Percentiles rank a stretch among this genome's conserved stretches.
Conservation (phyloP, 108 stramenopile species). For the Hondaea fermentalgiana region DNA sequence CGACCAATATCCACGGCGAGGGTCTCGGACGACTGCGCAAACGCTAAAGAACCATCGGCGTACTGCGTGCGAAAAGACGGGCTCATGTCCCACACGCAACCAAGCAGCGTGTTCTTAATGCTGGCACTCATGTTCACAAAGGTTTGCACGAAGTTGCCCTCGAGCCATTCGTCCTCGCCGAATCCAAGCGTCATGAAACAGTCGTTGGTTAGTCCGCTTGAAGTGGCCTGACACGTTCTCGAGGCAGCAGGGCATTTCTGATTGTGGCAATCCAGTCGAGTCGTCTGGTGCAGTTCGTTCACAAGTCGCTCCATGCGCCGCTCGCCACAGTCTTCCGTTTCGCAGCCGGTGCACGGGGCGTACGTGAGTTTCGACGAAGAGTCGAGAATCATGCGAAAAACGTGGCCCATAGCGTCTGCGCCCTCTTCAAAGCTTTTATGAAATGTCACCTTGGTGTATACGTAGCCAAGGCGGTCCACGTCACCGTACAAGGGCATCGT, state of each 20-base stretch:
- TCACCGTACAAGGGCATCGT: background rate
- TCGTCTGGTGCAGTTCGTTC: background rate
- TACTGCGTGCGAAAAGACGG: background rate
- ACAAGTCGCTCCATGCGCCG: constrained; percentile 3
- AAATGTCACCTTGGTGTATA: background rate
- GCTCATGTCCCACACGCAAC: background rate
- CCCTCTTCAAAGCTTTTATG: background rate
- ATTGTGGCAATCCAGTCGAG: background rate
- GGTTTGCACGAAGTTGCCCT: background rate
- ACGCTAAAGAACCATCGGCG: background rate
- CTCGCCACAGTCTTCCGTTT: background rate
- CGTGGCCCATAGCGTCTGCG: background rate
- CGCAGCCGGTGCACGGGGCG: background rate
- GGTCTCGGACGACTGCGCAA: background rate
- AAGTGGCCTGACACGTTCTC: background rate
- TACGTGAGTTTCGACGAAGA: background rate
- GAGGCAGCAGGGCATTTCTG: background rate
- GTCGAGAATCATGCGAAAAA: background rate
- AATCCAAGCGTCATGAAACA: background rate
- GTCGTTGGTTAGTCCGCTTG: background rate
- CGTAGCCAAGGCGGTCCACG: background rate
- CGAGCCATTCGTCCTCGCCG: background rate
- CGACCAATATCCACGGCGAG: background rate
- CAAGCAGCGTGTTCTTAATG: background rate
- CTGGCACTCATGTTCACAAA: background rate